Percentiles rank a stretch among this genome's conserved stretches.
Evolutionary conservation across 2,329 filamentous ascomycete genomes (phyloP).

Genomic region (Allantophomopsis lycopodina): DNA sequence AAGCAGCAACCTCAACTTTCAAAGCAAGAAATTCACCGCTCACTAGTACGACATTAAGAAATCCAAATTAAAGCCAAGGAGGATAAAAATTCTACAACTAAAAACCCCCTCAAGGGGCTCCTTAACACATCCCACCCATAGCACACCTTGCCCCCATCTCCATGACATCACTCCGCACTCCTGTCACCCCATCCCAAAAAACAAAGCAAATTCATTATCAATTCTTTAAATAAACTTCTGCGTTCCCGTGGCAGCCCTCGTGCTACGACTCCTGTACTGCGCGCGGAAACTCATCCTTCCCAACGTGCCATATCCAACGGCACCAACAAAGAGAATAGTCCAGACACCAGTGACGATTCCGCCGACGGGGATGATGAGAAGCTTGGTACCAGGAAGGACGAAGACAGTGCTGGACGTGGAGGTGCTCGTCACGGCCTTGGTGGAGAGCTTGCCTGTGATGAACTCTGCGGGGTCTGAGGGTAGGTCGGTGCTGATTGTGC

Average conservation of each 20-base stretch:
- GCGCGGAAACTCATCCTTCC: conserved; percentile 54
- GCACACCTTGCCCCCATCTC: too few species aligned
- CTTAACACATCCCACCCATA: not conserved
- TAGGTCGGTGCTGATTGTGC: conserved; percentile 45
- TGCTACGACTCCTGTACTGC: conserved; percentile 39
- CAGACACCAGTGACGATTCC: conserved; percentile 52
- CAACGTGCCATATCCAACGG: conserved; percentile 51
- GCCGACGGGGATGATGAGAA: conserved; percentile 58
- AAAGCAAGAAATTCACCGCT: too few species aligned
- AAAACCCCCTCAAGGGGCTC: too few species aligned
- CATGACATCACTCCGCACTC: too few species aligned
- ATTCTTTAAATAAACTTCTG: conserved; percentile 15
- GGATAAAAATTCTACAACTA: too few species aligned
- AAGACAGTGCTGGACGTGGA: conserved; percentile 34
- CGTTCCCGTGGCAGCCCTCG: conserved; percentile 23
- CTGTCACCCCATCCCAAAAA: too few species aligned
- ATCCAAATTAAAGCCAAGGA: too few species aligned
- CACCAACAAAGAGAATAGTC: conserved; percentile 39
- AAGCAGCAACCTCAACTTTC: too few species aligned
- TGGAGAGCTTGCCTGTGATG: conserved; percentile 26
- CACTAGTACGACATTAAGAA: too few species aligned
- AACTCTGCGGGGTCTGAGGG: conserved; percentile 60
- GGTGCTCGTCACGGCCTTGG: conserved; percentile 15
- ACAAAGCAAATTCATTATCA: too few species aligned
- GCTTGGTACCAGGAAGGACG: conserved; percentile 51